These are phyloP conservation scores for Cystobasidium ongulense DNA, from an alignment of 768 basidiomycete genomes.

Conservation along the genomic window DNA sequence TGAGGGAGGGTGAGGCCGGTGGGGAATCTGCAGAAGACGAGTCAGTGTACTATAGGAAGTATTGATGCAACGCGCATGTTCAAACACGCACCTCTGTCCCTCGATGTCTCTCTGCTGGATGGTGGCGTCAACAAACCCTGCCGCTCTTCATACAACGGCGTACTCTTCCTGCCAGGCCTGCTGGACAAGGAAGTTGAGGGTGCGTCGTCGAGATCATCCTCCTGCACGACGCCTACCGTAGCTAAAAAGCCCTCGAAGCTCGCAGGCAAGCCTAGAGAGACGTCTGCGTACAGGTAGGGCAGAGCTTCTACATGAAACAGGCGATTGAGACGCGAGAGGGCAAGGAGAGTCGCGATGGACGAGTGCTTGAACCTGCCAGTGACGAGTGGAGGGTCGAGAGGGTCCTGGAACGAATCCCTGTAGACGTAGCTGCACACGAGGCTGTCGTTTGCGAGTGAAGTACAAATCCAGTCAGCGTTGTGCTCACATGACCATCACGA, in stretches of 20 bases:
- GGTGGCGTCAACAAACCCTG: conserved; percentile 1
- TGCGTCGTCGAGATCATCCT: not conserved
- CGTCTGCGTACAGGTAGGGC: conserved; percentile 4
- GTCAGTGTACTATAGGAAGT: too few relatives aligned
- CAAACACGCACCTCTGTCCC: conserved; percentile 11
- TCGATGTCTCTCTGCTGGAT: conserved; percentile 5
- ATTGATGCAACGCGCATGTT: too few relatives aligned
- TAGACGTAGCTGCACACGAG: conserved; percentile 5
- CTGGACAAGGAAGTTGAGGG: not conserved
- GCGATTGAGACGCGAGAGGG: conserved; percentile 1
- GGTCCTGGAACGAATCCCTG: not conserved
- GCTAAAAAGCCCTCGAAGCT: conserved; percentile 1
- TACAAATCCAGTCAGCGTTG: not conserved
- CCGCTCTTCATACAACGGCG: conserved; percentile 5
- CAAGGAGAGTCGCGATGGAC: not conserved
- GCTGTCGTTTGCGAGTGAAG: not conserved
- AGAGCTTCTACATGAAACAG: conserved; percentile 5
- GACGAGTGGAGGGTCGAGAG: conserved; percentile 19
- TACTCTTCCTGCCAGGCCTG: not conserved
- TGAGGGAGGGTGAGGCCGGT: not conserved
- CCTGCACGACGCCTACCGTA: not conserved
- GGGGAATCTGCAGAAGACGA: not conserved
- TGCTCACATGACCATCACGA: not conserved
- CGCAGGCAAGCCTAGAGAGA: not conserved
- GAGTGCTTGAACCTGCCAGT: not conserved